These are phyloP conservation scores for Macrolepiota albuminosa DNA, from an alignment of 768 basidiomycete species.

Conservation along the genomic window DNA sequence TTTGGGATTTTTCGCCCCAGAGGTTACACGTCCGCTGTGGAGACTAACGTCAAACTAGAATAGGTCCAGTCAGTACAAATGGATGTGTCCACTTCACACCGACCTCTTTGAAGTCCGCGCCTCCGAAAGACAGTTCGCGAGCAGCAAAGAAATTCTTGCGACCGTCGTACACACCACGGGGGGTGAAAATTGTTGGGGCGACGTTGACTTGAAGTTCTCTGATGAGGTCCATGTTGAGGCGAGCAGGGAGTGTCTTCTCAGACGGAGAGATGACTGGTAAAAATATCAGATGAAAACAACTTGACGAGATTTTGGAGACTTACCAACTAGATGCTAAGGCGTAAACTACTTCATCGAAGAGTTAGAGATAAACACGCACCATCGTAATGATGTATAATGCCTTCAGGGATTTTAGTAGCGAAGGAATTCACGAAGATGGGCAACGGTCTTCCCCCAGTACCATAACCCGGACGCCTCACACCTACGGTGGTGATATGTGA, in stretches of 20 bases:
- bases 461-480: constrained; percentile 64
- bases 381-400: constrained; percentile 74
- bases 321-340: background rate
- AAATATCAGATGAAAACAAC: background rate
- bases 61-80: constrained; percentile 1
- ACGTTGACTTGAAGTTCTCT: constrained; percentile 51
- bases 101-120: constrained; percentile 47
- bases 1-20: constrained; percentile 45
- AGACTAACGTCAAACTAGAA: constrained; percentile 60
- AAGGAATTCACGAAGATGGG: constrained; percentile 60
- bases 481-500: constrained; percentile 52
- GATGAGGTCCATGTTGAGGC: constrained; percentile 69
- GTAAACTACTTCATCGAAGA: background rate
- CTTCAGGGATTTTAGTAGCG: constrained; percentile 51
- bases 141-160: constrained; percentile 71
- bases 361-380: constrained; percentile 38
- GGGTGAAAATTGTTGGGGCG: constrained; percentile 66
- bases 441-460: constrained; percentile 43
- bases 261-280: constrained; percentile 56
- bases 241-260: constrained; percentile 63
- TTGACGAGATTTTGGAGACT: background rate
- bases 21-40: constrained; percentile 28
- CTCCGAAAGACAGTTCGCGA: constrained; percentile 56
- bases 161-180: constrained; percentile 72
- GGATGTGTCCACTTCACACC: constrained; percentile 11